Conservation (phyloP, 2,329 filamentous ascomycete genomes). For the Xylaria multiplex region DNA sequence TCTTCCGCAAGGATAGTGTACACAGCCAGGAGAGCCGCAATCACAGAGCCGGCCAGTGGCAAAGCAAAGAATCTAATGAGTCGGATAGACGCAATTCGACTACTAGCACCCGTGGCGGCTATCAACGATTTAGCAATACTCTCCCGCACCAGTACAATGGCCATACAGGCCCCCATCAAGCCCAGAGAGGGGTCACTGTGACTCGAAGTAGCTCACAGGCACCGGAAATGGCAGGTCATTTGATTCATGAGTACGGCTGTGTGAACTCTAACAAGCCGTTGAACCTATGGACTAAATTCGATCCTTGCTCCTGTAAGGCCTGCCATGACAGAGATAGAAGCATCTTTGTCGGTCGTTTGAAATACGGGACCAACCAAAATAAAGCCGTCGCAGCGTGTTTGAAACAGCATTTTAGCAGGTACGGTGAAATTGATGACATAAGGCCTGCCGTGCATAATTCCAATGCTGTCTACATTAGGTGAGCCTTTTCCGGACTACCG, state of each 20-base stretch:
- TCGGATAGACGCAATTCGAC: neutral
- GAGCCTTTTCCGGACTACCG: neutral
- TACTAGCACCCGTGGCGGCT: neutral
- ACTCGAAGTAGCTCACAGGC: neutral
- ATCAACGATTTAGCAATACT: conserved; percentile 5
- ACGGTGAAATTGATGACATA: conserved; percentile 27
- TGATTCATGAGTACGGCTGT: conserved; percentile 18
- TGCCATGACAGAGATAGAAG: conserved; percentile 34
- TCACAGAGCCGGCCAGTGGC: neutral
- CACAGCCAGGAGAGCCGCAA: neutral
- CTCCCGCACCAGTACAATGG: conserved; percentile 8
- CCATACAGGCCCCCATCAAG: neutral
- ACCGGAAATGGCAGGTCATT: neutral
- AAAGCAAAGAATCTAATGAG: neutral
- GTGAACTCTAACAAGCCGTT: conserved; percentile 17
- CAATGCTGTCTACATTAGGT: conserved; percentile 14
- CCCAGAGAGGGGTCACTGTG: neutral
- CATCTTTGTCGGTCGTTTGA: conserved; percentile 32
- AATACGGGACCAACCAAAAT: neutral
- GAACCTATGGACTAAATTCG: conserved; percentile 15
- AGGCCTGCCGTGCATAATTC: rapidly evolving
- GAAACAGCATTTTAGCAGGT: conserved; percentile 31
- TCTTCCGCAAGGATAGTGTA: conserved; percentile 32
- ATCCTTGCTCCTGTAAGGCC: conserved; percentile 33
- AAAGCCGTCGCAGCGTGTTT: neutral